A percentile compares a stretch with the other conserved stretches of the same genome.
These are phyloP conservation scores for Penicillium macrosclerotiorum DNA, from an alignment of 495 filamentous ascomycete genomes.

Conservation along the genomic window DNA sequence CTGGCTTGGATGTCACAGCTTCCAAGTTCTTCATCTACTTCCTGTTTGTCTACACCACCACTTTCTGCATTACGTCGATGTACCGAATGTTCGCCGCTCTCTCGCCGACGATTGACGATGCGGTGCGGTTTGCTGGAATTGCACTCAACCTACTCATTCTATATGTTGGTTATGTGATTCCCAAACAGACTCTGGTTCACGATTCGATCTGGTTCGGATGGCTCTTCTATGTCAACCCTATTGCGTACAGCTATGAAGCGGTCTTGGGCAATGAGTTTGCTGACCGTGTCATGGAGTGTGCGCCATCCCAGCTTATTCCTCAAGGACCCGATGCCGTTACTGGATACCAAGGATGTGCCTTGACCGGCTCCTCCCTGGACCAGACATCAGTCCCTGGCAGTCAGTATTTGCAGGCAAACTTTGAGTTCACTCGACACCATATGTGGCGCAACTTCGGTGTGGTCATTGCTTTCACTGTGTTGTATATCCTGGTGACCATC, in stretches of 20 bases:
- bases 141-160: conserved; percentile 66
- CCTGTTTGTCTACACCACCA: conserved; percentile 67
- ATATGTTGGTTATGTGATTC: conserved; percentile 80
- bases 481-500: conserved; percentile 68
- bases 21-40: conserved; percentile 74
- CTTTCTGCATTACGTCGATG: conserved; percentile 64
- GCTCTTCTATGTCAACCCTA: conserved; percentile 72
- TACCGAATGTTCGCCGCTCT: conserved; percentile 77
- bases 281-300: conserved; percentile 57
- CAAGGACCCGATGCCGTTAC: conserved; percentile 50
- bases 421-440: conserved; percentile 60
- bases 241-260: conserved; percentile 72
- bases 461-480: conserved; percentile 63
- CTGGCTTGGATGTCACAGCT: conserved; percentile 58
- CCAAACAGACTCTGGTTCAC: conserved; percentile 58
- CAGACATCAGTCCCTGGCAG: conserved; percentile 51
- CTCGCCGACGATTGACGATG: conserved; percentile 69
- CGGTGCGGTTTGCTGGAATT: conserved; percentile 68
- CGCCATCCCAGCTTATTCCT: conserved; percentile 53
- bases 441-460: conserved; percentile 83
- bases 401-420: conserved; percentile 55
- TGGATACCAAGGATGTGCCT: conserved; percentile 59
- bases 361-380: conserved; percentile 53
- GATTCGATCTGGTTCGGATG: conserved; percentile 77
- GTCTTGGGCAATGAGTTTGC: conserved; percentile 70